A percentile compares a stretch with the other conserved stretches of the same genome.
phyloP scores from a whole-genome alignment of 2,329 filamentous ascomycete genomes.

The Xylariaceae sp. region DNA sequence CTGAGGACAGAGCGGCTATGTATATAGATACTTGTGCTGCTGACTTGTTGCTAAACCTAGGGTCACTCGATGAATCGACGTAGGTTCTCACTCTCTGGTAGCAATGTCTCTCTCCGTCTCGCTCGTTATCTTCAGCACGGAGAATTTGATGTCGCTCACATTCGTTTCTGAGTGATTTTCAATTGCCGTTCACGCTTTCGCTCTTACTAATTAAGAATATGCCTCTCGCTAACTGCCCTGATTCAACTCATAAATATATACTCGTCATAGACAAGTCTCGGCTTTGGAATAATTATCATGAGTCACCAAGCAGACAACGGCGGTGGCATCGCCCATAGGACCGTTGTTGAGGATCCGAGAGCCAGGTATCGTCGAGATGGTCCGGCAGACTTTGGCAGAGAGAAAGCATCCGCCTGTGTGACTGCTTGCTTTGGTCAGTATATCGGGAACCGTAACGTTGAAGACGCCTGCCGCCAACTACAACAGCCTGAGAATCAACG shows the following conservation, averaged over 20 bases:
- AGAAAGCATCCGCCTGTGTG: constrained; percentile 32
- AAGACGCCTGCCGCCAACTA: constrained; percentile 34
- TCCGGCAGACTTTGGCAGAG: constrained; percentile 26
- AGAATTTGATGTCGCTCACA: constrained; percentile 27
- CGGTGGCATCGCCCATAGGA: background rate
- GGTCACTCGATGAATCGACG: constrained; percentile 24
- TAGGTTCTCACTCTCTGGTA: constrained; percentile 21
- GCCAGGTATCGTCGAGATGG: constrained; percentile 2
- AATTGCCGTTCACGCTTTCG: constrained; percentile 15
- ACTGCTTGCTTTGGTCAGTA: constrained; percentile 33
- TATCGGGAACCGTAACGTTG: constrained; percentile 25
- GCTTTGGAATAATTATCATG: constrained; percentile 25
- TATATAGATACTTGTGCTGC: constrained; percentile 36
- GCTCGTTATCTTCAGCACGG: constrained; percentile 23
- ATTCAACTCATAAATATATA: constrained; percentile 28
- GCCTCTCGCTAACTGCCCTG: constrained; percentile 32
- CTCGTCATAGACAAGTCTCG: constrained; percentile 25
- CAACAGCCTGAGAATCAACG: constrained; percentile 30
- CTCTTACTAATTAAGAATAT: constrained; percentile 28
- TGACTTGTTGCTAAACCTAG: constrained; percentile 30
- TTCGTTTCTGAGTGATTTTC: constrained; percentile 31
- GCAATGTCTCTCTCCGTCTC: constrained; percentile 22
- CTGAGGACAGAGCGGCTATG: constrained; percentile 19
- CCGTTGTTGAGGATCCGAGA: constrained; percentile 4
- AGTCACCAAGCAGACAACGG: constrained; percentile 8